These are phyloP conservation scores for Pancytospora epiphaga DNA, from an alignment of 371 early-diverging fungal species.

Conservation along the genomic window DNA sequence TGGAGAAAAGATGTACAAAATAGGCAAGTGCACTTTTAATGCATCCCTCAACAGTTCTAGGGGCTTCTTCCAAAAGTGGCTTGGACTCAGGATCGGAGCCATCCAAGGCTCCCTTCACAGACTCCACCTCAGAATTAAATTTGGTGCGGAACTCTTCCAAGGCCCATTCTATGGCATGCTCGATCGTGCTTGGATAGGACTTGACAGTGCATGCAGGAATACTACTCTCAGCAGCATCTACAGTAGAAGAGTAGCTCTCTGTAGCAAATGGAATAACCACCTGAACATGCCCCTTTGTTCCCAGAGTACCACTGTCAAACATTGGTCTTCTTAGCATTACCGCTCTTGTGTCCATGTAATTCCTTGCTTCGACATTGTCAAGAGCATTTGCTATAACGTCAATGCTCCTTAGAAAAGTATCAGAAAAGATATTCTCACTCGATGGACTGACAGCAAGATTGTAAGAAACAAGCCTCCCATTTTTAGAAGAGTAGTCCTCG, in stretches of 20 bases:
- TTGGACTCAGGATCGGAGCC: too few species aligned
- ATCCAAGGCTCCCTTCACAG: constrained; percentile 3
- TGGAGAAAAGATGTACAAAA: constrained; percentile 46
- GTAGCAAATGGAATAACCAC: constrained; percentile 65
- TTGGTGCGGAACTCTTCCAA: constrained; percentile 86
- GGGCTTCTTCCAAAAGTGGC: constrained; percentile 72
- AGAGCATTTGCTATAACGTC: constrained; percentile 92
- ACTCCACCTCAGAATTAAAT: constrained; percentile 62
- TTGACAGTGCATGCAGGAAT: constrained; percentile 98
- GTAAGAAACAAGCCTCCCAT: constrained; percentile 56
- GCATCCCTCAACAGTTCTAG: constrained; percentile 67
- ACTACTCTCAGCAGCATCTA: constrained; percentile 93
- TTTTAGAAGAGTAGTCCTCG: constrained; percentile 62
- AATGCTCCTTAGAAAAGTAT: constrained; percentile 75
- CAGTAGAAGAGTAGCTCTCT: constrained; percentile 91
- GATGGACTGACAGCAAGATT: constrained; percentile 87
- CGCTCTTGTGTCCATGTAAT: constrained; percentile 91
- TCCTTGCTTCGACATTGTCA: constrained; percentile 94
- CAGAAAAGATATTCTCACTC: constrained; percentile 84
- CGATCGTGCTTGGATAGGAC: constrained; percentile 95
- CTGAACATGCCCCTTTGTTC: constrained; percentile 98
- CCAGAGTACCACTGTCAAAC: constrained; percentile 94
- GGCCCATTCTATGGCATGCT: constrained; percentile 98
- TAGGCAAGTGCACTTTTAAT: constrained; percentile 36
- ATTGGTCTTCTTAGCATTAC: constrained; percentile 84